Percentiles rank a stretch among this genome's conserved stretches.
Conservation (phyloP, 2,329 filamentous ascomycete genomes). For the Zasmidium citrigriseum region DNA sequence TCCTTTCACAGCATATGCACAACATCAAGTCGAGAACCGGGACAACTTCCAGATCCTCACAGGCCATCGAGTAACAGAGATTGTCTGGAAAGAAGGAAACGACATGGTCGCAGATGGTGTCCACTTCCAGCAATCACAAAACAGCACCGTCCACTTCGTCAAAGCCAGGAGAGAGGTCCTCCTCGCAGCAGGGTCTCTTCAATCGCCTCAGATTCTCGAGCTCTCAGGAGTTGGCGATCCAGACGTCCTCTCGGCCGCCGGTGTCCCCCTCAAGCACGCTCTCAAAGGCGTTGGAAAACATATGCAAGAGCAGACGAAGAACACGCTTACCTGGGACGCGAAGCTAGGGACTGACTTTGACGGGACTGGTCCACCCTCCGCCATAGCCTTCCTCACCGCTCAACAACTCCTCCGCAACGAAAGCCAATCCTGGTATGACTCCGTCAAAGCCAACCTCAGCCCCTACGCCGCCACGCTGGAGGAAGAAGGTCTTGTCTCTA, state of each 20-base stretch:
- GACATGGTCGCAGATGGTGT: conserved; percentile 22
- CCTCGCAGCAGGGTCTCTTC: conserved; percentile 58
- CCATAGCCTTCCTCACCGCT: conserved; percentile 39
- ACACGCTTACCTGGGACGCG: conserved; percentile 15
- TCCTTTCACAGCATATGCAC: conserved; percentile 28
- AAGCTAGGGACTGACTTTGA: conserved; percentile 27
- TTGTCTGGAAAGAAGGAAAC: conserved; percentile 18
- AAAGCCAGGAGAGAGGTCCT: conserved; percentile 46
- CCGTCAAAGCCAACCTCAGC: conserved; percentile 31
- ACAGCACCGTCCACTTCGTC: conserved; percentile 18
- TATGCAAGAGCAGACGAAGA: conserved; percentile 22
- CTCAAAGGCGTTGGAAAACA: conserved; percentile 13
- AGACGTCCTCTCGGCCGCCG: conserved; percentile 16
- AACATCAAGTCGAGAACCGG: conserved; percentile 23
- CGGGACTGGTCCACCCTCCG: conserved; percentile 41
- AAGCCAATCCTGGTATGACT: conserved; percentile 26
- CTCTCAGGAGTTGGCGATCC: conserved; percentile 59
- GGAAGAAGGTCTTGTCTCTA: conserved; percentile 20
- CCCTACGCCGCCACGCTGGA: conserved; percentile 30
- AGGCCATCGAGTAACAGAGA: conserved; percentile 28
- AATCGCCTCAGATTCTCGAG: conserved; percentile 60
- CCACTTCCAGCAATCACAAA: conserved; percentile 20
- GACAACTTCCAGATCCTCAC: conserved; percentile 29
- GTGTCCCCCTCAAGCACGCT: conserved; percentile 29
- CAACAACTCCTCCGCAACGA: conserved; percentile 39